Percentiles rank a stretch among this genome's conserved stretches.
Evolutionary conservation across 371 early-diverging fungal species (phyloP).

Genomic region (Blakeslea trispora): DNA sequence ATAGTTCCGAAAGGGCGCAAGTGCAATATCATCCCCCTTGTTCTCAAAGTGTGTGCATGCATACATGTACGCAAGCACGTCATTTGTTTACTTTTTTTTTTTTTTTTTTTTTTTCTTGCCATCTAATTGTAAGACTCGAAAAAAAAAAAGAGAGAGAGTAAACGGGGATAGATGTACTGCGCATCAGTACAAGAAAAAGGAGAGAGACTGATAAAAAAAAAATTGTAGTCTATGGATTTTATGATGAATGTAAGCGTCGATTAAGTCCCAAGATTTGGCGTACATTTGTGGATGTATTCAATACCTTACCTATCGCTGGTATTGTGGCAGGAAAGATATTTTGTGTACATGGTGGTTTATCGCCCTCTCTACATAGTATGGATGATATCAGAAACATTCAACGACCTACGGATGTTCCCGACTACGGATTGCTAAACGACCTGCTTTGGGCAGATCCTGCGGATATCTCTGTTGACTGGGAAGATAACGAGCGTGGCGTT

Average conservation of each 20-base stretch:
- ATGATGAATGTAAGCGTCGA: slow-evolving; percentile 99
- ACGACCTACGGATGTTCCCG: slow-evolving; percentile 97
- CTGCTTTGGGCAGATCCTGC: slow-evolving; percentile 92
- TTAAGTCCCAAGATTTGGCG: slow-evolving; percentile 95
- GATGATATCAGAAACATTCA: slow-evolving; percentile 91
- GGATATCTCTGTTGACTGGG: slow-evolving; percentile 82
- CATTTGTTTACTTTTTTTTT: too few species aligned
- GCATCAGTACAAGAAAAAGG: too few species aligned
- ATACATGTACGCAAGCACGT: too few species aligned
- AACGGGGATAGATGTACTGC: too few species aligned
- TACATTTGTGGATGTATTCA: slow-evolving; percentile 97
- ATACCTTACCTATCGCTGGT: slow-evolving; percentile 96
- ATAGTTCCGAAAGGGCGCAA: too few species aligned
- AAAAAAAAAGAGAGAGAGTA: too few species aligned
- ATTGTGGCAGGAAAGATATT: slow-evolving; percentile 97
- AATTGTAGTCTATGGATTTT: slow-evolving; percentile 94
- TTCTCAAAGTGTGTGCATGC: too few species aligned
- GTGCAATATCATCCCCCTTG: too few species aligned
- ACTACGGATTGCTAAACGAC: slow-evolving; percentile 81
- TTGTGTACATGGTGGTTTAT: slow-evolving; percentile 92
- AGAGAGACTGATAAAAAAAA: too few species aligned
- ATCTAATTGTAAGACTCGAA: too few species aligned
- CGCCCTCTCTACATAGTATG: slow-evolving; percentile 84
- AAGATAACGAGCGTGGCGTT: slow-evolving; percentile 98
- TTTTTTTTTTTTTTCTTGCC: too few species aligned